Base-by-base conservation (phyloP, 1,284 basidiomycete genomes). In the Stereum hirsutum region DNA sequence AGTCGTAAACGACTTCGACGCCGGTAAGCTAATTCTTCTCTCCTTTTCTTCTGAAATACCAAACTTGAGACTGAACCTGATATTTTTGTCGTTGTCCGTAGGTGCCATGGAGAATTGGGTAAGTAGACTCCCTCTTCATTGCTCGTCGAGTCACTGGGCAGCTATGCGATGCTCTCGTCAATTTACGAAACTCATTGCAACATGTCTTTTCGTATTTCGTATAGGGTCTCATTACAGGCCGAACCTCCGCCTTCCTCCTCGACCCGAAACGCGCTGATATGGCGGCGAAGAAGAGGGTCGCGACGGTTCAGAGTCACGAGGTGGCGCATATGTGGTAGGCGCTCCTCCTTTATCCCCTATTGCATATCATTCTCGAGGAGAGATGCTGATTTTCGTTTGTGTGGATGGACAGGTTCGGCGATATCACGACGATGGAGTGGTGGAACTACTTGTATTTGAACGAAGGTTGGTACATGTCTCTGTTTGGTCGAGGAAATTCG, bases 101-200 rank as follows among this genome's bases (percentile, higher is more conserved):
- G 75, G 89, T 42, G 92, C 91, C 2, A 95, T 94, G 92, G 92
- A 97, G 67, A 96, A 96, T 61, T 93, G 89, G 85, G 73, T 70
- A 56, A 37, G 53, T 17, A 19, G 23, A 2, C 15, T 41, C 10
- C 12, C 23, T 28, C 19, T 45, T 15, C 35, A 43, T 25, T n/a
- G 11, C n/a, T 19, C 32, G 32, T 8, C 28, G n/a, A 30, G 20
- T 19, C 15, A 17, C 3, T 5, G 5, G 20, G n/a, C 19, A 20
- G 25, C 1, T 25, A 14, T 39, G 37, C n/a, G n/a, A n/a, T n/a
- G n/a, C n/a, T n/a, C n/a, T n/a, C n/a, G n/a, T n/a, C n/a, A 11
- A 11, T 10, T 15, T 25, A 2, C 19, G 23, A 5, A 14, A 4
- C n/a, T n/a, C n/a, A n/a, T n/a, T n/a, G n/a, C n/a, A n/a, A n/a